Base-by-base conservation (phyloP, 768 basidiomycete genomes). In the Psilocybe subaeruginosa region DNA sequence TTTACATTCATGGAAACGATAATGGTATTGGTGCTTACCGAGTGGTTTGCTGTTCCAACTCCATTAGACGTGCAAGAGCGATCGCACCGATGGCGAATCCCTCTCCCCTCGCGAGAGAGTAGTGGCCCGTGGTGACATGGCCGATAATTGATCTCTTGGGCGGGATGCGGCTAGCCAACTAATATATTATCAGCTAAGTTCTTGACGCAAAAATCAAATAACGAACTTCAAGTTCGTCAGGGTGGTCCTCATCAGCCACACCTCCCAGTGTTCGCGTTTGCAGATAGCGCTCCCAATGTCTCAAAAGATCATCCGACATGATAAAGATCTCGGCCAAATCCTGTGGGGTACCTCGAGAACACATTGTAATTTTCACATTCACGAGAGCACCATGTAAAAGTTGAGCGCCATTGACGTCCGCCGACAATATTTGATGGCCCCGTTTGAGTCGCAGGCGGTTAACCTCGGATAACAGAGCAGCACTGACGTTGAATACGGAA, bases 71-170 rank as follows among this genome's bases (percentile, higher is more conserved):
- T 29, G 72, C 67, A 11, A 95, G 69, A 3, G 92, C 78, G 16
- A 98, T 74, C 0, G 88, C 85, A 16, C 88, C 97, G 11, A 97
- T 80, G 2, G 85, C 95, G 66, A 86, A 85, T 0, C 93, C 95
- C 60, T 83, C 76, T 0, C 96, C 96, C 30, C 87, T 83, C 0
- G 86, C 81, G 7, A 98, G 80, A 1, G 95, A 96, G 70, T 84
- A 90, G 61, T 87, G 88, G 0, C 95, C 96, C 2, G 91, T 89
- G 0, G 94, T 93, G 17, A 95, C 81, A 68, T 91, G 92, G 0
- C 97, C 96, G 55, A 97, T 85, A 27, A 92, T 80, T 3, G 74
- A 69, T 3, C 76, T 70, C 50, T 78, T 69, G 1, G 76, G 67
- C 4, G 86, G 79, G 6, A 74, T 71, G 5, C 72, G 63, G 60